Conservation (phyloP, 2,329 filamentous ascomycete species). For the Arthrobotrys pseudoclavata region DNA sequence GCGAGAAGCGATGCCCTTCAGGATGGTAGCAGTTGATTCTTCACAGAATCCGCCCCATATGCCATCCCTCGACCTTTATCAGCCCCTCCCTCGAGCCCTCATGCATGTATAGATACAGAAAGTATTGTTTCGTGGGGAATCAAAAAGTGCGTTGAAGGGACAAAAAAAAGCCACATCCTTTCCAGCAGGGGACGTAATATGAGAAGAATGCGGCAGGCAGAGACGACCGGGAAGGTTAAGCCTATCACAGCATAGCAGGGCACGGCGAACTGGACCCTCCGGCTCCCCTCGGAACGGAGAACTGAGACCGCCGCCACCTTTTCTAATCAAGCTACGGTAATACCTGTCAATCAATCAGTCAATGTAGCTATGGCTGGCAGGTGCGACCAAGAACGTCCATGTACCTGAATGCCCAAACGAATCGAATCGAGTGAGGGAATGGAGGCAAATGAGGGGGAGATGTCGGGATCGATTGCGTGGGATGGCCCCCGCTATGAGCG, state of each 20-base stretch:
- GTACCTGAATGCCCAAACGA: conserved; percentile 9
- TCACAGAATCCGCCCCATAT: neutral
- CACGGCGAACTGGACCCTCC: conserved; percentile 36
- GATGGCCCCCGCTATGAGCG: conserved; percentile 20
- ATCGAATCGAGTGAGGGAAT: conserved; percentile 13
- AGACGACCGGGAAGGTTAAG: conserved; percentile 9
- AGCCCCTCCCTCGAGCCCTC: neutral
- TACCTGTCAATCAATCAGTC: conserved; percentile 6
- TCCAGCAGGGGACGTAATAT: neutral
- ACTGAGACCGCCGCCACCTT: conserved; percentile 32
- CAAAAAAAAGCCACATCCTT: conserved; percentile 12
- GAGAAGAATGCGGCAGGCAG: conserved; percentile 35
- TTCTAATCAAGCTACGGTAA: conserved; percentile 22
- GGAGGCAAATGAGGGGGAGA: conserved; percentile 5
- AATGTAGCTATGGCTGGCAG: conserved; percentile 24
- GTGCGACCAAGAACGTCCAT: conserved; percentile 22
- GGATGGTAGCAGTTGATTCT: neutral
- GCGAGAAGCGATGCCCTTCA: conserved; percentile 6
- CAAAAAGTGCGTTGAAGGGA: conserved; percentile 11
- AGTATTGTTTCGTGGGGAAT: neutral
- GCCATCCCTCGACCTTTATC: neutral
- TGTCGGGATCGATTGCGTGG: conserved; percentile 17
- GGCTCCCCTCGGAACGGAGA: conserved; percentile 52
- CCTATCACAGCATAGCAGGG: conserved; percentile 25
- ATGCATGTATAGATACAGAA: conserved; percentile 9